phyloP scores from a whole-genome alignment of 129 eudicot species.

The Helichrysum umbraculigerum region DNA sequence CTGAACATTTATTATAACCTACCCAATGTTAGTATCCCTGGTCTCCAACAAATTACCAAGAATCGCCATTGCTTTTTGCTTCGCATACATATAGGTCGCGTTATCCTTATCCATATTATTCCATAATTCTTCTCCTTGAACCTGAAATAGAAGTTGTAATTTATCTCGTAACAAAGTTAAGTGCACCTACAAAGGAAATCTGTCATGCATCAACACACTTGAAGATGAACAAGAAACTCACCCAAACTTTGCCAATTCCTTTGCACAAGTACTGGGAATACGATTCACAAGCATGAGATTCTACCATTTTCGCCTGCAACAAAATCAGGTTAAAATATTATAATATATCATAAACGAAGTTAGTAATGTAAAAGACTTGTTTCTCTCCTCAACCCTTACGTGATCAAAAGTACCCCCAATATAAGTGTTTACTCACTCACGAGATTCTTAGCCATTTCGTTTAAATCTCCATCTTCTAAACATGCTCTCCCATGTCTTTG shows the following conservation, averaged over 20 bases:
- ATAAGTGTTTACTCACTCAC: conserved; percentile 55
- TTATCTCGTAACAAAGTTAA: conserved; percentile 8
- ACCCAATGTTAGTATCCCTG: conserved; percentile 56
- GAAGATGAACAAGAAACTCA: conserved; percentile 34
- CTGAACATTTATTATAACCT: conserved; percentile 20
- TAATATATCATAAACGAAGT: conserved; percentile 19
- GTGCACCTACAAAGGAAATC: not conserved
- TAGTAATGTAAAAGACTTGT: not conserved
- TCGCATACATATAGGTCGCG: conserved; percentile 44
- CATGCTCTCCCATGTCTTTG: conserved; percentile 70
- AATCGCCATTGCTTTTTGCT: conserved; percentile 57
- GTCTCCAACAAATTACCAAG: conserved; percentile 53
- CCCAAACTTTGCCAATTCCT: conserved; percentile 70
- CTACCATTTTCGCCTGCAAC: conserved; percentile 70
- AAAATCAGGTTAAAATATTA: conserved; percentile 16
- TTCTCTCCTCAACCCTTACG: conserved; percentile 21
- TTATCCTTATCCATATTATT: conserved; percentile 44
- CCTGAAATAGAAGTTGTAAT: conserved; percentile 41
- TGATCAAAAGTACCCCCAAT: conserved; percentile 26
- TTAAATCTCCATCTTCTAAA: conserved; percentile 77
- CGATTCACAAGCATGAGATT: conserved; percentile 60
- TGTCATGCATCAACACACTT: conserved; percentile 19
- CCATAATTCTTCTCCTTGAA: conserved; percentile 55
- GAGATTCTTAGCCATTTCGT: conserved; percentile 68
- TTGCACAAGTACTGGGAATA: conserved; percentile 64